A percentile compares a stretch with the other conserved stretches of the same genome.
Evolutionary conservation across 1,284 basidiomycete species (phyloP).

Genomic region (Sporisorium graminicola): DNA sequence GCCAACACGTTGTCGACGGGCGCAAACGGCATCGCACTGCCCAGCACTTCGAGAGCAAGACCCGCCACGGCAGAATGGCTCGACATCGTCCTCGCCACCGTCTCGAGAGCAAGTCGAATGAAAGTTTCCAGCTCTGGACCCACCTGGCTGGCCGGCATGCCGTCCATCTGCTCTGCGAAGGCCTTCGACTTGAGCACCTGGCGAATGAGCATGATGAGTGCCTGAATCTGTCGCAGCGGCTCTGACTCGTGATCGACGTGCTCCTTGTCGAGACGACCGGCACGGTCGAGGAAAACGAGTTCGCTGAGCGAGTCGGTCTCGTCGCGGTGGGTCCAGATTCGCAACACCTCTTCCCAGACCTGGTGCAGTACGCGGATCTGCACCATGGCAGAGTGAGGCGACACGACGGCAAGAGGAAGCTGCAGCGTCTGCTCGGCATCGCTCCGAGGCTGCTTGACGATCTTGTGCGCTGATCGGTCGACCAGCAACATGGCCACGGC

Average conservation of each 20-base stretch:
- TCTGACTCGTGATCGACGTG: slow-evolving; percentile 61
- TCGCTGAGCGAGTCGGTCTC: slow-evolving; percentile 45
- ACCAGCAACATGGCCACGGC: slow-evolving; percentile 87
- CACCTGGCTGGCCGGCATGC: slow-evolving; percentile 18
- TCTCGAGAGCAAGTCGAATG: slow-evolving; percentile 40
- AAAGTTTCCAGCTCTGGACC: slow-evolving; percentile 40
- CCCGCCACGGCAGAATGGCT: slow-evolving; percentile 25
- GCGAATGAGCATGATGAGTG: slow-evolving; percentile 56
- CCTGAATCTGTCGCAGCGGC: slow-evolving; percentile 53
- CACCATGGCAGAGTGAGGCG: slow-evolving; percentile 74
- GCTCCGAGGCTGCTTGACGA: slow-evolving; percentile 75
- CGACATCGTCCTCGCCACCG: slow-evolving; percentile 17
- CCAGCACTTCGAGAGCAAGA: slow-evolving; percentile 47
- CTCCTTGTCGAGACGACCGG: slow-evolving; percentile 53
- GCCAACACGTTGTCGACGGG: slow-evolving; percentile 48
- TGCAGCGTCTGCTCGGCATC: slow-evolving; percentile 72
- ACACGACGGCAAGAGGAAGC: slow-evolving; percentile 75
- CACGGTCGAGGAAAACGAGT: slow-evolving; percentile 59
- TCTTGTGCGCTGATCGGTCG: slow-evolving; percentile 82
- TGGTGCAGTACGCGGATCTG: slow-evolving; percentile 73
- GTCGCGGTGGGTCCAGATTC: slow-evolving; percentile 51
- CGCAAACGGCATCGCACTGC: slow-evolving; percentile 52
- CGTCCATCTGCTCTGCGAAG: slow-evolving; percentile 36
- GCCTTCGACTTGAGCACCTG: slow-evolving; percentile 49
- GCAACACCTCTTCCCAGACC: slow-evolving; percentile 54